A percentile compares a stretch with the other conserved stretches of the same genome.
Conservation (phyloP, 495 filamentous ascomycete species). For the Xylaria venustula region DNA sequence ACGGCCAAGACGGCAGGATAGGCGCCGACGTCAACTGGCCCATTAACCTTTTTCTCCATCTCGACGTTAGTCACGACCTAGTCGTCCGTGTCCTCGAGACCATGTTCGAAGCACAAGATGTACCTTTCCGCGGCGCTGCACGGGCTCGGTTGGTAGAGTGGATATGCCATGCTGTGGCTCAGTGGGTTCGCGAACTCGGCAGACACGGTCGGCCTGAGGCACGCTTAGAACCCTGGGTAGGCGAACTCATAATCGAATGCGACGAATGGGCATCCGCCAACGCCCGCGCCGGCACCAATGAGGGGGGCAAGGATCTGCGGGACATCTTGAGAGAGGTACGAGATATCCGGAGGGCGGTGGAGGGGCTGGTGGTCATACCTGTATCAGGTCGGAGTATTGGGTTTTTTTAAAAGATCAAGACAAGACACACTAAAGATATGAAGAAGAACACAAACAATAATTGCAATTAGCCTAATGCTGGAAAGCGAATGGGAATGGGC, state of each 20-base stretch:
- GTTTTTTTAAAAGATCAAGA: constrained; percentile 31
- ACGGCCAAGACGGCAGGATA: constrained; percentile 64
- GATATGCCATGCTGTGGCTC: constrained; percentile 36
- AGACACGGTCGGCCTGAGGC: constrained; percentile 35
- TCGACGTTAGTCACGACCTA: constrained; percentile 71
- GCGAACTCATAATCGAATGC: constrained; percentile 39
- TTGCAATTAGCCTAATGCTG: no score
- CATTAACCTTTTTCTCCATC: constrained; percentile 72
- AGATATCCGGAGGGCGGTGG: constrained; percentile 22
- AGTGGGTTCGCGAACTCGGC: constrained; percentile 43
- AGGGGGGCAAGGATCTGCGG: constrained; percentile 31
- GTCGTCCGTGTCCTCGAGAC: constrained; percentile 75
- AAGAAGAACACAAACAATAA: no score
- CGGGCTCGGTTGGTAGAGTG: constrained; percentile 42
- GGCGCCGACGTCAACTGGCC: constrained; percentile 68
- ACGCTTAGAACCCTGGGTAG: constrained; percentile 39
- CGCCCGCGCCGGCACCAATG: constrained; percentile 15
- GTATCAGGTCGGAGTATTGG: constrained; percentile 22
- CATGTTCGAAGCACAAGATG: constrained; percentile 80
- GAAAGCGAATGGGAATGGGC: no score
- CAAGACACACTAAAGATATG: no score
- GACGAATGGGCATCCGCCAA: constrained; percentile 34
- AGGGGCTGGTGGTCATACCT: constrained; percentile 21
- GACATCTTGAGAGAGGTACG: constrained; percentile 20
- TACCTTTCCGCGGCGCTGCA: constrained; percentile 70